Evolutionary conservation across 2,329 filamentous ascomycete species (phyloP).

Genomic region (Ascochyta rabiei): DNA sequence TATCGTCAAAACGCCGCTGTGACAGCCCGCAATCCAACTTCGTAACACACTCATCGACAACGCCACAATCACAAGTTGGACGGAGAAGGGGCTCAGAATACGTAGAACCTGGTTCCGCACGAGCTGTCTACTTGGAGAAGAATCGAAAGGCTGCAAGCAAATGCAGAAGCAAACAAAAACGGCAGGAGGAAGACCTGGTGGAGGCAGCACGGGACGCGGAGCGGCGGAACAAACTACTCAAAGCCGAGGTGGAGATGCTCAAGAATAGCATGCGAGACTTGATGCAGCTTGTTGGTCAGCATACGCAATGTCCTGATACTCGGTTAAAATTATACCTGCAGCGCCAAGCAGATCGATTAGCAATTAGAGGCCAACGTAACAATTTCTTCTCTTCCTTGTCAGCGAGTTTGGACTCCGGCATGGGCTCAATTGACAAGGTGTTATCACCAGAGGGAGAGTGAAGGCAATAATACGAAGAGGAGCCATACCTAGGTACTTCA

Average conservation of each 20-base stretch:
- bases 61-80: not conserved
- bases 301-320: slow-evolving; percentile 33
- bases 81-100: slow-evolving; percentile 26
- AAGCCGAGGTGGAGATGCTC: slow-evolving; percentile 35
- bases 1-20: slow-evolving; percentile 1
- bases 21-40: slow-evolving; percentile 7
- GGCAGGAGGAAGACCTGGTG: slow-evolving; percentile 58
- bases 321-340: slow-evolving; percentile 36
- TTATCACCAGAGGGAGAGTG: slow-evolving; percentile 3
- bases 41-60: slow-evolving; percentile 2
- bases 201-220: slow-evolving; percentile 46
- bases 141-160: slow-evolving; percentile 75
- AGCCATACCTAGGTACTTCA: not conserved
- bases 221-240: slow-evolving; percentile 36
- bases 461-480: not conserved
- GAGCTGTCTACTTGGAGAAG: slow-evolving; percentile 61
- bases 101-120: slow-evolving; percentile 34
- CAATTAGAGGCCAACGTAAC: not conserved
- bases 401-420: not conserved
- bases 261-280: slow-evolving; percentile 28
- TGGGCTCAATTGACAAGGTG: not conserved
- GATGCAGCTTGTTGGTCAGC: slow-evolving; percentile 33
- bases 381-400: not conserved
- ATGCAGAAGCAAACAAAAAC: slow-evolving; percentile 70
- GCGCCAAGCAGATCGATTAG: slow-evolving; percentile 33